Evolutionary conservation across 2,329 filamentous ascomycete species (phyloP).

Genomic region (Chaetomium sp.): DNA sequence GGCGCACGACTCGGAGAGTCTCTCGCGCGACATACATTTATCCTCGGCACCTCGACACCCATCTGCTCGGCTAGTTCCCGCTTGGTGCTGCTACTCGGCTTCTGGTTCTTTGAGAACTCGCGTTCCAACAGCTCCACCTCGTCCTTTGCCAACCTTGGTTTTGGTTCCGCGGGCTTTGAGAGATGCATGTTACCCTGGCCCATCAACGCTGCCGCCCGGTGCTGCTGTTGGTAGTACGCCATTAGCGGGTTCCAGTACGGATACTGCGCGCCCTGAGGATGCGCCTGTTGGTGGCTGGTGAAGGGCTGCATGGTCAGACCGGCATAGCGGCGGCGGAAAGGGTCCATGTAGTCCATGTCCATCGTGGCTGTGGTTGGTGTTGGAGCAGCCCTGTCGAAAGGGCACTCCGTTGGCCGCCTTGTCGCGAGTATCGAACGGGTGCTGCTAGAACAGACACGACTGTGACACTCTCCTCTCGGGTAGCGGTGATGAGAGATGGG

Average conservation of each 20-base stretch:
- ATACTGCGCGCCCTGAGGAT: conserved; percentile 26
- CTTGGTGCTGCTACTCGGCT: conserved; percentile 64
- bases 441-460: background rate
- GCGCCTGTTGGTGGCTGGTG: conserved; percentile 27
- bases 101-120: conserved; percentile 65
- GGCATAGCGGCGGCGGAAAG: conserved; percentile 32
- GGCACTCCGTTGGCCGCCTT: conserved; percentile 6
- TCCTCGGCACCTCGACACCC: conserved; percentile 63
- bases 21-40: conserved; percentile 54
- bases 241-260: conserved; percentile 34
- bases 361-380: conserved; percentile 14
- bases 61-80: conserved; percentile 63
- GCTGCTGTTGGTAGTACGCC: conserved; percentile 36
- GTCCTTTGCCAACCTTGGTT: conserved; percentile 59
- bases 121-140: conserved; percentile 62
- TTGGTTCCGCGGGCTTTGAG: conserved; percentile 46
- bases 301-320: conserved; percentile 27
- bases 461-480: background rate
- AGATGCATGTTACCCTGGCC: conserved; percentile 32
- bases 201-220: conserved; percentile 32
- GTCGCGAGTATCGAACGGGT: background rate
- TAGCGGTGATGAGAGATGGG: background rate
- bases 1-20: background rate
- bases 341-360: conserved; percentile 36
- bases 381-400: conserved; percentile 7